These are phyloP conservation scores for Clohesyomyces aquaticus DNA, from an alignment of 495 filamentous ascomycete species.

Conservation along the genomic window DNA sequence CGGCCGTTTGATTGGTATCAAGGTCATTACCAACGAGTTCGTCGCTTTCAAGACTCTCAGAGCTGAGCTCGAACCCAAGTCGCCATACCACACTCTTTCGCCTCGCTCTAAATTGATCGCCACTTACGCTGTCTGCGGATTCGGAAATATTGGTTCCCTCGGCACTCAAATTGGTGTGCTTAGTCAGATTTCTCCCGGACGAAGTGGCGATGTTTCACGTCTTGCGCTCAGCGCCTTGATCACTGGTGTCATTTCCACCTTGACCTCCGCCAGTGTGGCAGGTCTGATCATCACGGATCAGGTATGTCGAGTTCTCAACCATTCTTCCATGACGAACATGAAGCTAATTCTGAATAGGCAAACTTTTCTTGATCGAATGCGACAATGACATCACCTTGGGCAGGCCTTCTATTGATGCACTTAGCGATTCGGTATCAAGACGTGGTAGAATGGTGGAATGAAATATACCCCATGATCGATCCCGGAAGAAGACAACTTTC, in stretches of 20 bases:
- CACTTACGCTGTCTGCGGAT: slow-evolving; percentile 68
- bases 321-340: not conserved
- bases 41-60: slow-evolving; percentile 52
- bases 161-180: slow-evolving; percentile 87
- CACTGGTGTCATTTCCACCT: slow-evolving; percentile 74
- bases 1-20: slow-evolving; percentile 76
- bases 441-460: not conserved
- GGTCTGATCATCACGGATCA: slow-evolving; percentile 71
- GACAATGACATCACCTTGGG: not conserved
- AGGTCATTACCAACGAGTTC: slow-evolving; percentile 72
- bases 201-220: slow-evolving; percentile 73
- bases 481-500: slow-evolving; percentile 1
- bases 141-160: slow-evolving; percentile 77
- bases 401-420: not conserved
- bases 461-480: slow-evolving; percentile 24
- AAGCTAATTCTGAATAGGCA: slow-evolving; percentile 1
- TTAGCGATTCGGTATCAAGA: not conserved
- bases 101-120: slow-evolving; percentile 72
- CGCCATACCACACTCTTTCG: slow-evolving; percentile 59
- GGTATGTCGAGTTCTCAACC: slow-evolving; percentile 7
- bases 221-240: slow-evolving; percentile 78
- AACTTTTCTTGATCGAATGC: not conserved
- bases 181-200: slow-evolving; percentile 73
- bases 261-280: slow-evolving; percentile 81
- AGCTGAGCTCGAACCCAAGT: slow-evolving; percentile 41